Base-by-base conservation (phyloP, 768 basidiomycete genomes). In the Agrocybe praecox region DNA sequence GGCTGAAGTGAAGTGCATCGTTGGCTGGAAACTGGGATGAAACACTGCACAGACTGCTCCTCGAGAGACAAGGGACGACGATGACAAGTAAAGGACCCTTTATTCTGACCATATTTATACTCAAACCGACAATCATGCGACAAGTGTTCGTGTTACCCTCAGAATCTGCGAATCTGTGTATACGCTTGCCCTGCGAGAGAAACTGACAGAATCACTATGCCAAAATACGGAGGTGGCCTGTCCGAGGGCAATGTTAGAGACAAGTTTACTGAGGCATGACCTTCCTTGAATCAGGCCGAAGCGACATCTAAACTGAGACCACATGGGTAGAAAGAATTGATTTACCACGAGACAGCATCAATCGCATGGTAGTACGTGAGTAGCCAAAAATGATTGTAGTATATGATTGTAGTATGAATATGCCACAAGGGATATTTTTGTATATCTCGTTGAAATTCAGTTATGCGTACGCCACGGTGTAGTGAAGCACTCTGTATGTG, bases 271-370 rank as follows among this genome's bases (percentile, higher is more conserved):
- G 36, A 40, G 36, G 12, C n/a, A 14, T 40, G 36, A 40, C 14
- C 36, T 40, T 40, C n/a, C 36, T 12, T 6, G 36, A 40, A 14
- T 40, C 36, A 14, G 12, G 3, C 36, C 52, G 43, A 32, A 44
- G 32, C 52, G 44, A 52, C 52, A 43, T 44, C 42, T 52, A 26
- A 29, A 18, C 52, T 26, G 43, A 52, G 52, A n/a, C 52, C n/a
- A 45, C 42, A 52, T 44, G 36, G 36, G 12, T 6, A 12, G 4
- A 15, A n/a, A 3, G 36, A 40, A 40, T 5, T 40, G 12, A 40
- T 40, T 40, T 40, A n/a, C 36, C 36, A 40, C 36, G 36, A n/a
- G 36, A 40, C 36, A 12, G 36, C 36, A 40, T 40, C 36, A 40
- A 4, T 40, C 36, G 36, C 36, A 40, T 40, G 36, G 36, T 40